Conservation (phyloP, 345 rosid genomes). For the Euphorbia peplus region DNA sequence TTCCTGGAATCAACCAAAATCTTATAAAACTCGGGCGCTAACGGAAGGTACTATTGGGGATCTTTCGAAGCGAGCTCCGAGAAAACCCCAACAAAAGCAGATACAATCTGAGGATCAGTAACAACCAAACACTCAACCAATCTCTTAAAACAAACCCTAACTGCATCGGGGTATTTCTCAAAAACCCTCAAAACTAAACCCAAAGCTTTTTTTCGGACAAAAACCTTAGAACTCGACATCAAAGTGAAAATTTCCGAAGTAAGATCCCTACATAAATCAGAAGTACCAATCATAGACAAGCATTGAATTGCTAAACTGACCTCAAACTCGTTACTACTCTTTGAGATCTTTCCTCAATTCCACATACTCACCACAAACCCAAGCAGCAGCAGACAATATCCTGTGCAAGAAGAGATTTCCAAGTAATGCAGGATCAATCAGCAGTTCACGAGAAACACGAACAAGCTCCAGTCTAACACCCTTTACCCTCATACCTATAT, state of each 20-base stretch:
- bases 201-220: conserved; percentile 68
- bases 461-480: conserved; percentile 86
- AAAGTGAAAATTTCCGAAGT: conserved; percentile 77
- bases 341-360: conserved; percentile 83
- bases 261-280: conserved; percentile 87
- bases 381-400: conserved; percentile 85
- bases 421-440: conserved; percentile 97
- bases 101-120: conserved; percentile 55
- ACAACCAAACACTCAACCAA: conserved; percentile 85
- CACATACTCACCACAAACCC: conserved; percentile 88
- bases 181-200: conserved; percentile 75
- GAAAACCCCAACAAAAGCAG: conserved; percentile 77
- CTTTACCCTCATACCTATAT: conserved; percentile 81
- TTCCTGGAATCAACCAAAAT: conserved; percentile 80
- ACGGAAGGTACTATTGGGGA: conserved; percentile 68
- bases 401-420: conserved; percentile 75
- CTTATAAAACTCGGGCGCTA: conserved; percentile 86
- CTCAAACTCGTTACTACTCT: conserved; percentile 62
- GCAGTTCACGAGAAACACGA: conserved; percentile 59
- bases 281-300: conserved; percentile 63
- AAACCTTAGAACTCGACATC: conserved; percentile 58
- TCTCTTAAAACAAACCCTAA: conserved; percentile 83
- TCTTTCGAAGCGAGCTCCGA: conserved; percentile 73
- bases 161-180: conserved; percentile 85
- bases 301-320: conserved; percentile 82